Conservation (phyloP, 257 asterid species). For the Lycium ferocissimum region DNA sequence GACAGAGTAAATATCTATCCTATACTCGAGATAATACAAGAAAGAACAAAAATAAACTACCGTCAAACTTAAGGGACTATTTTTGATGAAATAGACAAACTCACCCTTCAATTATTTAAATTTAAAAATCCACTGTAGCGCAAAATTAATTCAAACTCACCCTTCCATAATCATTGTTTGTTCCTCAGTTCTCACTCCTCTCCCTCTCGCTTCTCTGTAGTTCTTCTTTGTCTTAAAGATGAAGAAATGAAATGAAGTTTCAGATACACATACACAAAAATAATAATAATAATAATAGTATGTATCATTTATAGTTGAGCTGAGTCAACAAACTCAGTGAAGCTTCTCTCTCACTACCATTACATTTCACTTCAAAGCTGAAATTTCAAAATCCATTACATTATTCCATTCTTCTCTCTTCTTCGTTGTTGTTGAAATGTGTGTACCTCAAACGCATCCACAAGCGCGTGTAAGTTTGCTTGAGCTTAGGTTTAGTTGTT, state of each 20-base stretch:
- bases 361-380: constrained; percentile 37
- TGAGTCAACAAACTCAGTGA: constrained; percentile 14
- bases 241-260: constrained; percentile 53
- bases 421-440: constrained; percentile 33
- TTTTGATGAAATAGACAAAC: not conserved
- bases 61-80: not conserved
- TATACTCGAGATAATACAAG: not conserved
- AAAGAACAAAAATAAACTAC: not conserved
- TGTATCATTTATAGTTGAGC: not conserved
- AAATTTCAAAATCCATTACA: constrained; percentile 33
- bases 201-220: constrained; percentile 46
- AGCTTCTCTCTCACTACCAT: constrained; percentile 23
- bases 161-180: constrained; percentile 27
- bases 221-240: constrained; percentile 64
- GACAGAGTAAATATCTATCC: too few species aligned
- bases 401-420: constrained; percentile 38
- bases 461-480: constrained; percentile 50
- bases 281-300: not conserved
- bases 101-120: constrained; percentile 35
- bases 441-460: not conserved
- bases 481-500: constrained; percentile 66
- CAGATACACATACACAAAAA: constrained; percentile 25
- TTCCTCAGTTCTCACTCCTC: constrained; percentile 43
- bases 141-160: constrained; percentile 30
- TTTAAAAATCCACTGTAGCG: constrained; percentile 27